Evolutionary conservation across 2,329 filamentous ascomycete genomes (phyloP).

Genomic region (Blastomyces parvus): DNA sequence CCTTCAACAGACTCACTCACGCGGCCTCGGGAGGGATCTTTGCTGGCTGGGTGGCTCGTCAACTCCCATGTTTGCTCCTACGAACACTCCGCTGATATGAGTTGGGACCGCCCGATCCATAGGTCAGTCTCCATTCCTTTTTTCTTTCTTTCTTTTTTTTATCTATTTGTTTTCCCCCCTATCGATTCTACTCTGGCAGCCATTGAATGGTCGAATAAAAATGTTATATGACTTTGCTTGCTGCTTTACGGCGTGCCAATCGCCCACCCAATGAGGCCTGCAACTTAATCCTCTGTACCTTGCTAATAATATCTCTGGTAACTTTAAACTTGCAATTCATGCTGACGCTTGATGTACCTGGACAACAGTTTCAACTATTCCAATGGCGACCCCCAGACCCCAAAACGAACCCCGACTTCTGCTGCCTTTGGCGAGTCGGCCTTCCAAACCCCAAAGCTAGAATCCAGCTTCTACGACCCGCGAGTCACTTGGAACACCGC

Average conservation of each 20-base stretch:
- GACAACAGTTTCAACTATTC: conserved; percentile 39
- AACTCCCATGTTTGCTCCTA: conserved; percentile 32
- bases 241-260: not conserved
- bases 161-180: too few species aligned
- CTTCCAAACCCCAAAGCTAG: conserved; percentile 39
- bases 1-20: not conserved
- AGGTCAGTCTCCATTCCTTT: conserved; percentile 31
- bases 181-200: not conserved
- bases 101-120: conserved; percentile 39
- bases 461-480: conserved; percentile 40
- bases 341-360: conserved; percentile 25
- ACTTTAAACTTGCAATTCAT: not conserved
- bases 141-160: conserved; percentile 6
- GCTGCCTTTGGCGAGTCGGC: conserved; percentile 30
- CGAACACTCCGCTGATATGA: conserved; percentile 34
- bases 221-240: not conserved
- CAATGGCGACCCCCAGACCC: conserved; percentile 40
- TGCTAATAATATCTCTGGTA: not conserved
- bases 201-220: not conserved
- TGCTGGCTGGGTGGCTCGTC: conserved; percentile 23
- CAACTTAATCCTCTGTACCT: not conserved
- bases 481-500: conserved; percentile 40
- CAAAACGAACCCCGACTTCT: conserved; percentile 37
- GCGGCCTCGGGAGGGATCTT: conserved; percentile 13
- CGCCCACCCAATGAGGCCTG: not conserved